Evolutionary conservation across 305 asterid genomes (phyloP), one percentile per base, ranked within the genome.

Genomic region (Fraxinus dipetala): DNA sequence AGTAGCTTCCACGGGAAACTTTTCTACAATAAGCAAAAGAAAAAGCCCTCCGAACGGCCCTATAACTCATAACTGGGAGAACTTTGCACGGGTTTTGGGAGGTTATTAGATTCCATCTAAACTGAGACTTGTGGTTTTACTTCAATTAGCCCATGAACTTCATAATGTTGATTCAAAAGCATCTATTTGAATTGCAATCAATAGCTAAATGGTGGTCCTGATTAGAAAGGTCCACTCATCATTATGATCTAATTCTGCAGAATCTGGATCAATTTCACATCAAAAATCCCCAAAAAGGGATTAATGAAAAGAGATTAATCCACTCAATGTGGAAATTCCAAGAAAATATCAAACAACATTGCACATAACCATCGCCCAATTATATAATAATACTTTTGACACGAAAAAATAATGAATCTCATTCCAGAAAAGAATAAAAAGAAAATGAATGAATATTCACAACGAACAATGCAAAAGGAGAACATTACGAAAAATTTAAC

Each of bases 181-280:
- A 65, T 24, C 73, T 26, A 9, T 9, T 65, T 65, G 18, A 65
- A 65, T 65, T 65, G 73, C 35, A 65, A 65, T 5, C 9, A 14
- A 2, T 24, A 26, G 72, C 16, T 26, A 24, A 63, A 26, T 63
- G 43, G 13, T 13, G 24, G 40, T 5, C 36, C 75, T 69, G 10
- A 31, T 30, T 28, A 31, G 24, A 6, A 30, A 69, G 43, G 9
- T 69, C 75, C 24, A 69, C 9, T 31, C 11, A 28, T 65, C 73
- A 65, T 26, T 28, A 24, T 65, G 34, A 28, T 69, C 38, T 14
- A 31, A 69, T 69, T 69, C 20, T 31, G 40, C 20, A 31, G 38
- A 18, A 85, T 30, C 67, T 14, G 9, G 63, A 59, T 22, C 78
- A 5, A 40, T 24, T 5, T 59, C 69, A 63, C 77, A 77, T 84